Conservation (phyloP, 225 moss, liverwort and hornwort genomes). For the Anthoceros angustus region DNA sequence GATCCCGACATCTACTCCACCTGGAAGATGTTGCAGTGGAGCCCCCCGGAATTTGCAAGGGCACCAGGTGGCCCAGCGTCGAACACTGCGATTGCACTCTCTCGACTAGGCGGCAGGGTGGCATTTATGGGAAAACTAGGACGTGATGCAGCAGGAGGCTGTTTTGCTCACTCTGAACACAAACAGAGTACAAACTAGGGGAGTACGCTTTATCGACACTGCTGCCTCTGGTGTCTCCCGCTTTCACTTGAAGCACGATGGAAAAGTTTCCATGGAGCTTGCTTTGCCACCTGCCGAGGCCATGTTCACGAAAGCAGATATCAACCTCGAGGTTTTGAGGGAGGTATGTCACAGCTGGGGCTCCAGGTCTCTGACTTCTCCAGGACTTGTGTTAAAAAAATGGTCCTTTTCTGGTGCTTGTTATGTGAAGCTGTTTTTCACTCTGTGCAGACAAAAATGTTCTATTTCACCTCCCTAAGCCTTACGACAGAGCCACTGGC, state of each 20-base stretch:
- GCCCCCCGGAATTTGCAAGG: constrained; percentile 80
- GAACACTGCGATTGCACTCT: constrained; percentile 74
- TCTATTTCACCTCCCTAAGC: constrained; percentile 86
- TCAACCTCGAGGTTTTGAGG: constrained; percentile 60
- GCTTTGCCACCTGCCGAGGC: constrained; percentile 62
- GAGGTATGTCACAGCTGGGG: constrained; percentile 28
- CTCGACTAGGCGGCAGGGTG: constrained; percentile 68
- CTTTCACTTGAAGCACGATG: constrained; percentile 51
- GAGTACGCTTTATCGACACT: constrained; percentile 43
- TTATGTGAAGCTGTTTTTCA: background rate
- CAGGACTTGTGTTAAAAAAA: background rate
- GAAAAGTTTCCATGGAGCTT: constrained; percentile 57
- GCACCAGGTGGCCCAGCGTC: constrained; percentile 74
- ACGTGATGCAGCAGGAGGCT: constrained; percentile 55
- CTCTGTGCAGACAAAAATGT: constrained; percentile 11
- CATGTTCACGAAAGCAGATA: constrained; percentile 29
- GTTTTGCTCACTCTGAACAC: constrained; percentile 47
- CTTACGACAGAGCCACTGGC: constrained; percentile 65
- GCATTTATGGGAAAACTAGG: constrained; percentile 86
- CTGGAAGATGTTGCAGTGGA: constrained; percentile 94
- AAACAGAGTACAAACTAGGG: constrained; percentile 85
- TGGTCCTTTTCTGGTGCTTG: background rate
- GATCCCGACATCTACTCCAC: constrained; percentile 80
- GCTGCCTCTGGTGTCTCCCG: constrained; percentile 59
- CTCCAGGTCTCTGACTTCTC: background rate